Percentiles rank a stretch among this genome's conserved stretches.
These are phyloP conservation scores for Cadophora sp. DNA, from an alignment of 2,329 filamentous ascomycete species.

Conservation along the genomic window DNA sequence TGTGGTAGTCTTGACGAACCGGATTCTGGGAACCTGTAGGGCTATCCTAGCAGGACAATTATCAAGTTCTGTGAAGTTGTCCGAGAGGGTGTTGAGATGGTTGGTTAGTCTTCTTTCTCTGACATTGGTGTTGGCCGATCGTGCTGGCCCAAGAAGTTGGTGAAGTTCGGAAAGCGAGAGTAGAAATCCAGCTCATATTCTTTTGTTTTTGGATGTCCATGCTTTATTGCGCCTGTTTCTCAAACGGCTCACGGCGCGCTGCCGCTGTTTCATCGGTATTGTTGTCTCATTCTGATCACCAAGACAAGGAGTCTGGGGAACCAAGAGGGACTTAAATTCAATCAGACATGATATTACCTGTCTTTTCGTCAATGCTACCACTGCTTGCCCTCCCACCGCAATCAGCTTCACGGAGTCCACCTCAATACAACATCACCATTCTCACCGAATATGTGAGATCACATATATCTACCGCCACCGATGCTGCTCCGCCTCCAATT, in stretches of 20 bases:
- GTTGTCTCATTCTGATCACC: not conserved
- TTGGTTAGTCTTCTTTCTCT: not conserved
- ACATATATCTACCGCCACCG: conserved; percentile 5
- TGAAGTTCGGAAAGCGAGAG: not conserved
- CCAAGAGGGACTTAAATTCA: not conserved
- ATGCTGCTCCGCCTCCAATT: conserved; percentile 1
- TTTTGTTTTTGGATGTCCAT: not conserved
- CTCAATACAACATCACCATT: not conserved
- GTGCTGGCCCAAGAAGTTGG: not conserved
- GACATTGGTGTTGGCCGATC: not conserved
- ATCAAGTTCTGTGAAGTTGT: not conserved
- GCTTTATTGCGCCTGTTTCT: not conserved
- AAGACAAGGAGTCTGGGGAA: not conserved
- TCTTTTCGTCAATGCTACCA: not conserved
- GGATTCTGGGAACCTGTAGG: not conserved
- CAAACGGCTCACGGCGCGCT: not conserved
- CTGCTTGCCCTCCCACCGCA: not conserved
- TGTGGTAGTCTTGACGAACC: not conserved
- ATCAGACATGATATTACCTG: not conserved
- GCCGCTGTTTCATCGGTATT: conserved; percentile 4
- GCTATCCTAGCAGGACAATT: not conserved
- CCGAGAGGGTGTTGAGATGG: not conserved
- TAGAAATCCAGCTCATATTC: not conserved
- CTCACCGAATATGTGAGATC: conserved; percentile 9
- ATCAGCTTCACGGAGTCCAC: not conserved